These are phyloP conservation scores for Madurella mycetomatis DNA, from an alignment of 2,329 filamentous ascomycete species.

Conservation along the genomic window DNA sequence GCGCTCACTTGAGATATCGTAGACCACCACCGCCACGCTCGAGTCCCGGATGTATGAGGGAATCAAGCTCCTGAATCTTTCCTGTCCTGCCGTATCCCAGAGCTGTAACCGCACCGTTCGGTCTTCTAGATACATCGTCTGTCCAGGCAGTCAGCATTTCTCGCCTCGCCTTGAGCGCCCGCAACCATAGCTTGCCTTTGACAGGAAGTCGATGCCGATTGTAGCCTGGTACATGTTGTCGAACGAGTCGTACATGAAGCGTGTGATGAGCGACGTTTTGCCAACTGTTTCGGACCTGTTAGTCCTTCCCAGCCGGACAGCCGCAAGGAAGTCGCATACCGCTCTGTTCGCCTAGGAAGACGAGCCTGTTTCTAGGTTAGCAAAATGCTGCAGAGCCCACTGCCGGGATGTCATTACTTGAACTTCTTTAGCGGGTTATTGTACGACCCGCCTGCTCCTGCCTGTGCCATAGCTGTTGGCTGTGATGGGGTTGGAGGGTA, in stretches of 20 bases:
- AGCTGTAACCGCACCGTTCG: slow-evolving; percentile 94
- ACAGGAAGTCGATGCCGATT: slow-evolving; percentile 98
- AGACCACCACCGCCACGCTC: slow-evolving; percentile 95
- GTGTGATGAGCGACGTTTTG: slow-evolving; percentile 96
- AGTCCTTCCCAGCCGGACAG: not conserved
- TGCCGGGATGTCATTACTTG: slow-evolving; percentile 60
- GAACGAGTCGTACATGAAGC: slow-evolving; percentile 99
- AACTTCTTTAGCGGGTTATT: slow-evolving; percentile 99
- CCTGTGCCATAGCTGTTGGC: slow-evolving; percentile 75
- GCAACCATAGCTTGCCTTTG: slow-evolving; percentile 61
- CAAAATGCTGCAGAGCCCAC: not conserved
- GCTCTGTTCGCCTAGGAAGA: slow-evolving; percentile 97
- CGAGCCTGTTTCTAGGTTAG: slow-evolving; percentile 52
- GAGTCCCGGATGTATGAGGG: slow-evolving; percentile 98
- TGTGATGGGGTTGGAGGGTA: slow-evolving; percentile 36
- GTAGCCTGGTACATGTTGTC: slow-evolving; percentile 99
- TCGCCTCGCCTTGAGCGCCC: not conserved
- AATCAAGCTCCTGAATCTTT: slow-evolving; percentile 93
- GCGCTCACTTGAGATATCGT: slow-evolving; percentile 82
- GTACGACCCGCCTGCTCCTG: slow-evolving; percentile 71
- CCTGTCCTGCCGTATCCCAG: slow-evolving; percentile 97
- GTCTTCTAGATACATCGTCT: slow-evolving; percentile 99
- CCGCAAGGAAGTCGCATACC: slow-evolving; percentile 55
- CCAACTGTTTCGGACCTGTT: slow-evolving; percentile 63
- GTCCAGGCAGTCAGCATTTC: slow-evolving; percentile 9